Evolutionary conservation across 495 filamentous ascomycete genomes (phyloP).

Genomic region (Darksidea phi): DNA sequence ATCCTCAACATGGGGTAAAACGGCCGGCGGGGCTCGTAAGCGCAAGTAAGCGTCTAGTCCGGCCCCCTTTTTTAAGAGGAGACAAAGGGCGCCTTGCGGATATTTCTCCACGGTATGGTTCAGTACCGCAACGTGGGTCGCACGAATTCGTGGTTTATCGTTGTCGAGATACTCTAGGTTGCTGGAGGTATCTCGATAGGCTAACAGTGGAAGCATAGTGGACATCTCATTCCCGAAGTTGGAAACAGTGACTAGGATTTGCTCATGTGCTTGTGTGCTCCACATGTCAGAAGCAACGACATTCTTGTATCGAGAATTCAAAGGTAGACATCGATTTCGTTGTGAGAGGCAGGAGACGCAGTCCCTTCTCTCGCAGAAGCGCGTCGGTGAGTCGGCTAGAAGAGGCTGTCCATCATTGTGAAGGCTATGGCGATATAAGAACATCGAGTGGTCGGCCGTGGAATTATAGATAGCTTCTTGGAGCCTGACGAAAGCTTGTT

Average conservation of each 20-base stretch:
- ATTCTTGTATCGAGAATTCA: background rate
- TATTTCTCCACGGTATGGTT: too few species aligned
- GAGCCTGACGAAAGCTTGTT: slow-evolving; percentile 7
- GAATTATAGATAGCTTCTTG: slow-evolving; percentile 15
- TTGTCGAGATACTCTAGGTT: too few species aligned
- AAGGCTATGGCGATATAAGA: slow-evolving; percentile 5
- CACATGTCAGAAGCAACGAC: background rate
- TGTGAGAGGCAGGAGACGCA: background rate
- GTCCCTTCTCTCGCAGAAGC: background rate
- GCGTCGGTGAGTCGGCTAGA: background rate
- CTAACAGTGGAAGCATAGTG: background rate
- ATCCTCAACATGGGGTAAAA: too few species aligned
- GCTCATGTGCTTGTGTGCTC: background rate
- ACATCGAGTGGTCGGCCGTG: background rate
- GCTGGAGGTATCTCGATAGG: background rate
- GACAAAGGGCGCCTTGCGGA: too few species aligned
- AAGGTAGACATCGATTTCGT: background rate
- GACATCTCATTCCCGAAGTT: background rate
- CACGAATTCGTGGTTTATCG: too few species aligned
- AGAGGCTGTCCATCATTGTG: background rate
- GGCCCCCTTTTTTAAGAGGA: too few species aligned
- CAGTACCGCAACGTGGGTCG: too few species aligned
- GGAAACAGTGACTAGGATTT: background rate
- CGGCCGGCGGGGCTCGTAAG: too few species aligned
- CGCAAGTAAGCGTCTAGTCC: too few species aligned